Conservation (phyloP, 257 asterid species). For the Paulownia fortunei region DNA sequence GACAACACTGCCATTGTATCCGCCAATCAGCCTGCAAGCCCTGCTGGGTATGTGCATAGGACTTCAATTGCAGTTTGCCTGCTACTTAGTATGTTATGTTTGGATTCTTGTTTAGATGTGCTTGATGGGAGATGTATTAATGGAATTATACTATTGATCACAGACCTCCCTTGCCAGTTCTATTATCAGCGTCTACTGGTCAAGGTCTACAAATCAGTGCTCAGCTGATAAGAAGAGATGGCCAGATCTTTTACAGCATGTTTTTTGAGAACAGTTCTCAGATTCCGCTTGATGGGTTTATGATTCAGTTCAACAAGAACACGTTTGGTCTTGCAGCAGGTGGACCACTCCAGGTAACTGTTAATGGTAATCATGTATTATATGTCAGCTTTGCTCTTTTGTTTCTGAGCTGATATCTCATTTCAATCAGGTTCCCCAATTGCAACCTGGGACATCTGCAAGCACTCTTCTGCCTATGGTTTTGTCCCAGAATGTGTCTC, state of each 20-base stretch:
- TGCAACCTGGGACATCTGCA: slow-evolving; percentile 90
- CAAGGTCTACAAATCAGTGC: slow-evolving; percentile 98
- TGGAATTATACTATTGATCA: slow-evolving; percentile 37
- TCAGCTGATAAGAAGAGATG: slow-evolving; percentile 82
- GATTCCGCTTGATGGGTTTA: slow-evolving; percentile 87
- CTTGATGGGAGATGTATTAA: slow-evolving; percentile 25
- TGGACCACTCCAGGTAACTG: slow-evolving; percentile 85
- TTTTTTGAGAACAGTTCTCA: slow-evolving; percentile 83
- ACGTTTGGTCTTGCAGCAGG: slow-evolving; percentile 96
- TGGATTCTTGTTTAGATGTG: slow-evolving; percentile 14
- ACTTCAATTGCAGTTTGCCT: slow-evolving; percentile 18
- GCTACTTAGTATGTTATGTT: background rate
- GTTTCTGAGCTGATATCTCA: slow-evolving; percentile 21
- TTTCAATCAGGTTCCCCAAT: slow-evolving; percentile 70
- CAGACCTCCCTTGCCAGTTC: slow-evolving; percentile 87
- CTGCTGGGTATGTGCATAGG: slow-evolving; percentile 62
- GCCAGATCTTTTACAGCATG: slow-evolving; percentile 94
- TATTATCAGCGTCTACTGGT: slow-evolving; percentile 77
- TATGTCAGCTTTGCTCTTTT: background rate
- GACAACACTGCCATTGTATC: slow-evolving; percentile 70
- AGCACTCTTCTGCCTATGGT: slow-evolving; percentile 91
- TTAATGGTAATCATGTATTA: background rate
- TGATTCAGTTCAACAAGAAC: slow-evolving; percentile 99
- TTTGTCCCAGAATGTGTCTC: slow-evolving; percentile 78
- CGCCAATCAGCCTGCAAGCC: slow-evolving; percentile 62